These are phyloP conservation scores for Saccharum officinarum DNA, from an alignment of 176 grass and related monocot genomes.

Conservation along the genomic window DNA sequence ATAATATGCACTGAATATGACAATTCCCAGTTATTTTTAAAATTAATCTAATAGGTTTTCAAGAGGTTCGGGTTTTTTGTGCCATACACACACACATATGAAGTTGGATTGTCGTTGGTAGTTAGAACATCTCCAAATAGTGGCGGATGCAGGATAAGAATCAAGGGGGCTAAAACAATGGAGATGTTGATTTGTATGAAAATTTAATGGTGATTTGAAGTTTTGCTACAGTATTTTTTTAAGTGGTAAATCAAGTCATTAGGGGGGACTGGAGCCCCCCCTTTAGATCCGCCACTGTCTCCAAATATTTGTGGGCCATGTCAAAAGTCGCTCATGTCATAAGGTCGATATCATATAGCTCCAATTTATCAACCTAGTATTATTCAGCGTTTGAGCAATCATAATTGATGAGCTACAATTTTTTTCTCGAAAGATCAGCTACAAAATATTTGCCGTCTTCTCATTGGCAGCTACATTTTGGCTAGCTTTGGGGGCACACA, in stretches of 20 bases:
- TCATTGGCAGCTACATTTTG: not conserved
- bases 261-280: too few species aligned
- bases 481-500: not conserved
- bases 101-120: not conserved
- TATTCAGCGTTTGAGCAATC: not conserved
- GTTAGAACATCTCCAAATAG: not conserved
- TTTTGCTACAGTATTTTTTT: too few species aligned
- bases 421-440: too few species aligned
- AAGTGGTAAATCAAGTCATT: too few species aligned
- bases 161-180: too few species aligned
- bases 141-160: too few species aligned
- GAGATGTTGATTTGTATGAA: too few species aligned
- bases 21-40: not conserved
- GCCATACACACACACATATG: not conserved
- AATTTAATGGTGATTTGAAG: too few species aligned
- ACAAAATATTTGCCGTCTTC: not conserved
- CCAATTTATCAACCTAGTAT: not conserved
- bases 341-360: not conserved
- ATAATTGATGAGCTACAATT: not conserved
- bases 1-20: too few species aligned
- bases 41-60: not conserved
- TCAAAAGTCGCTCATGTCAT: not conserved
- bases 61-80: not conserved
- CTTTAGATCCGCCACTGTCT: too few species aligned
- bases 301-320: not conserved